phyloP scores from a whole-genome alignment of 179 eudicot genomes.

The Silene vulgaris region DNA sequence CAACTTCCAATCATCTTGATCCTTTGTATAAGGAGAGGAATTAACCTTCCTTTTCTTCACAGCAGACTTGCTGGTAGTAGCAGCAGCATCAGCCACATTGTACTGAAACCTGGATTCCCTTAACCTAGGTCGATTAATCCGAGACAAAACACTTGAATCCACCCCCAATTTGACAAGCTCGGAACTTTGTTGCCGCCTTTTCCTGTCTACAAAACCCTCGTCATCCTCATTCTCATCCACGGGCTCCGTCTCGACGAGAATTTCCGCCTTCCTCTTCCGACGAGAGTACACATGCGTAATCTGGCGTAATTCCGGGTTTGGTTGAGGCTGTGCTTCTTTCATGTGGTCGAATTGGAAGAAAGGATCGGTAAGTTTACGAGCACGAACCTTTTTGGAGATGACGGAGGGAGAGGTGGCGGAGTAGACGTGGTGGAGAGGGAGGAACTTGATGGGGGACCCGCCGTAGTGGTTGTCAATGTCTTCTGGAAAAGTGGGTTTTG shows the following conservation, averaged over 20 bases:
- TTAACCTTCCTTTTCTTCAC: slow-evolving; percentile 27
- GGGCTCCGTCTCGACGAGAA: no score
- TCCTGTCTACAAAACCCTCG: slow-evolving; percentile 28
- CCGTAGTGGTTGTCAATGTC: slow-evolving; percentile 34
- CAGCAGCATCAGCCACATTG: slow-evolving; percentile 18
- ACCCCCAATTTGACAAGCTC: slow-evolving; percentile 45
- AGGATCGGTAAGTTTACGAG: slow-evolving; percentile 32
- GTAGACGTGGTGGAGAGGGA: slow-evolving; percentile 70
- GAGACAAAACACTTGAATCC: slow-evolving; percentile 30
- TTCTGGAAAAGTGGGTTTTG: slow-evolving; percentile 20
- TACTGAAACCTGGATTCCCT: slow-evolving; percentile 33
- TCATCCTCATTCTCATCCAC: slow-evolving; percentile 16
- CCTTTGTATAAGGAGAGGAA: slow-evolving; percentile 11
- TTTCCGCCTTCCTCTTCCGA: slow-evolving; percentile 26
- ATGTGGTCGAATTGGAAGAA: background rate
- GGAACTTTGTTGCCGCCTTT: slow-evolving; percentile 26
- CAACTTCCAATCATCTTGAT: slow-evolving; percentile 19
- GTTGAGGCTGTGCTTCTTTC: background rate
- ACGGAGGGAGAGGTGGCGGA: slow-evolving; percentile 57
- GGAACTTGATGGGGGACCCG: slow-evolving; percentile 46
- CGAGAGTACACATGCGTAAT: slow-evolving; percentile 46
- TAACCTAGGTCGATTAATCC: slow-evolving; percentile 32
- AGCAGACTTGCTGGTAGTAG: slow-evolving; percentile 8
- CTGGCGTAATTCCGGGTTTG: slow-evolving; percentile 16
- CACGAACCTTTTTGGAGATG: slow-evolving; percentile 59